Evolutionary conservation across 805 yeast species (phyloP).

Genomic region (Teunomyces atbi): DNA sequence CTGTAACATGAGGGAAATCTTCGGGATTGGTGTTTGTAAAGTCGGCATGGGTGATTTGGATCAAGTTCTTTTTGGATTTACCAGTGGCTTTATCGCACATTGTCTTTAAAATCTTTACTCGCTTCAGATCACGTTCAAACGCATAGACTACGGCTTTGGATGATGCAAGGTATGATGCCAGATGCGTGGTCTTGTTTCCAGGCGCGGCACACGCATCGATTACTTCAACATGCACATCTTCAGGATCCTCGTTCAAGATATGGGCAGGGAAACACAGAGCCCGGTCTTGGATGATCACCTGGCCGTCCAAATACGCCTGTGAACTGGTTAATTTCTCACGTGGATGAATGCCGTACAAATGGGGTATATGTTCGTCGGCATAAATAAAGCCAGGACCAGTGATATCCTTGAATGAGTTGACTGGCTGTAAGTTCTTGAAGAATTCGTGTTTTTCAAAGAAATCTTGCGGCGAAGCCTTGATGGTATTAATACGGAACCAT

Average conservation of each 20-base stretch:
- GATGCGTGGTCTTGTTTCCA: constrained; percentile 94
- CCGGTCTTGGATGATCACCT: constrained; percentile 88
- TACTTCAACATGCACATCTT: constrained; percentile 52
- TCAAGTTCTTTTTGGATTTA: constrained; percentile 22
- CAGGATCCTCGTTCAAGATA: constrained; percentile 58
- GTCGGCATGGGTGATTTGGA: constrained; percentile 60
- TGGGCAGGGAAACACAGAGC: constrained; percentile 96
- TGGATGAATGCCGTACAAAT: constrained; percentile 81
- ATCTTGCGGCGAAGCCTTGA: constrained; percentile 42
- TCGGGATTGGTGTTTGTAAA: constrained; percentile 60
- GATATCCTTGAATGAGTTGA: constrained; percentile 44
- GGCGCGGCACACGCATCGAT: constrained; percentile 98
- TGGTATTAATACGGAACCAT: constrained; percentile 76
- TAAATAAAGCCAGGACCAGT: constrained; percentile 56
- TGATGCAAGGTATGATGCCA: constrained; percentile 61
- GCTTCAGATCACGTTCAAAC: constrained; percentile 77
- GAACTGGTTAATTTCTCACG: constrained; percentile 64
- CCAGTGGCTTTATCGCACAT: constrained; percentile 75
- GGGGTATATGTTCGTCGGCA: constrained; percentile 70
- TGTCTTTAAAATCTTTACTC: constrained; percentile 66
- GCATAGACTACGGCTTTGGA: constrained; percentile 57
- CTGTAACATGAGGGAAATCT: constrained; percentile 66
- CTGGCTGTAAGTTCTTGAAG: constrained; percentile 45
- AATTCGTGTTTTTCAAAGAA: constrained; percentile 26
- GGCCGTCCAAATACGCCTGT: constrained; percentile 70